A percentile compares a stretch with the other conserved stretches of the same genome.
Evolutionary conservation across 2,329 filamentous ascomycete genomes (phyloP).

Genomic region (Chalara sp.): DNA sequence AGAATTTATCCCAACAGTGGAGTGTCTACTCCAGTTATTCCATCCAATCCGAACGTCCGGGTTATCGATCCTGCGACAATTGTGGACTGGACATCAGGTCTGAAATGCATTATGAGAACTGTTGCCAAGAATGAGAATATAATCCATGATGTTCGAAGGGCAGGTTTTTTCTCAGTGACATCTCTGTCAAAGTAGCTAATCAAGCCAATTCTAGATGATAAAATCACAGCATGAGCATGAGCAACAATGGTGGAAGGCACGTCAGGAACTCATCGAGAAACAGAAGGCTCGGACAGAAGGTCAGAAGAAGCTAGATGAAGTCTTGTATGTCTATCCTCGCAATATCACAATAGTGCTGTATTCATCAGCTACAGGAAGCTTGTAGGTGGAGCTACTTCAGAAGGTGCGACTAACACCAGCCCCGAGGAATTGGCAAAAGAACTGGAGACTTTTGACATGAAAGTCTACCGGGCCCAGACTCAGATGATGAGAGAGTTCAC

Average conservation of each 20-base stretch:
- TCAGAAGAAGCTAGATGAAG: slow-evolving; percentile 45
- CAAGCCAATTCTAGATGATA: slow-evolving; percentile 41
- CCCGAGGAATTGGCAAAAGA: slow-evolving; percentile 43
- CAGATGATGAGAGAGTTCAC: slow-evolving; percentile 54
- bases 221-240: slow-evolving; percentile 56
- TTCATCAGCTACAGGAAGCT: slow-evolving; percentile 30
- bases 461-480: slow-evolving; percentile 52
- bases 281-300: slow-evolving; percentile 44
- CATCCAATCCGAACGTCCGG: neutral
- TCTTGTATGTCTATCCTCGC: slow-evolving; percentile 36
- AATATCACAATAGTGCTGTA: slow-evolving; percentile 1
- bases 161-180: slow-evolving; percentile 5
- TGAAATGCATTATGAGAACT: slow-evolving; percentile 43
- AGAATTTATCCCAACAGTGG: slow-evolving; percentile 16
- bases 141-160: slow-evolving; percentile 35
- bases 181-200: neutral
- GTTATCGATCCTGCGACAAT: slow-evolving; percentile 37
- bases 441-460: slow-evolving; percentile 50
- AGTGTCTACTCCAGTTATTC: neutral
- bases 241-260: slow-evolving; percentile 50
- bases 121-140: slow-evolving; percentile 37
- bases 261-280: slow-evolving; percentile 42
- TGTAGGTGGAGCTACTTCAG: slow-evolving; percentile 34
- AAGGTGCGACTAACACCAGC: slow-evolving; percentile 19
- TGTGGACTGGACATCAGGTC: slow-evolving; percentile 42